Percentiles rank a stretch among this genome's conserved stretches.
These are phyloP conservation scores for Gossypium anomalum DNA, from an alignment of 345 rosid species.

Conservation along the genomic window DNA sequence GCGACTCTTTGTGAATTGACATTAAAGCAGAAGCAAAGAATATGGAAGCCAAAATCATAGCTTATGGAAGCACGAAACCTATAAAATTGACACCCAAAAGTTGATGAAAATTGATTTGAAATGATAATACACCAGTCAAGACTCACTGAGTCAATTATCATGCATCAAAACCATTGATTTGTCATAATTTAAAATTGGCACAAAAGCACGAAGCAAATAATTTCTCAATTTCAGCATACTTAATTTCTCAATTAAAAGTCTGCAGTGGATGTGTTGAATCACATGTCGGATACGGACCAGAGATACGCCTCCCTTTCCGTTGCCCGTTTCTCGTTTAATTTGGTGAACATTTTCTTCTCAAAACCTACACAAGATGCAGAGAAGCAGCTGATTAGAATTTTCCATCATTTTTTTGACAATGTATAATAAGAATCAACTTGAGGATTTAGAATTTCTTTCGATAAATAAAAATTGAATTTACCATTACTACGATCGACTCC, in stretches of 20 bases:
- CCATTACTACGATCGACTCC: slow-evolving; percentile 93
- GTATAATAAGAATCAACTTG: neutral
- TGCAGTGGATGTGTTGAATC: slow-evolving; percentile 6
- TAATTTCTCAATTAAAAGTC: neutral
- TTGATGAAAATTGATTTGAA: neutral
- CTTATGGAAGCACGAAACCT: neutral
- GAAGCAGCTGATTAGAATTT: neutral
- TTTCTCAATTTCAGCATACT: neutral
- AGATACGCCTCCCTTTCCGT: slow-evolving; percentile 87
- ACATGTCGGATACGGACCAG: slow-evolving; percentile 95
- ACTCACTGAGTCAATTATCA: neutral
- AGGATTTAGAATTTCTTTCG: neutral
- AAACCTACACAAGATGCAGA: slow-evolving; percentile 42
- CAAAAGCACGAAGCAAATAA: neutral
- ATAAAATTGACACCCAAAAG: neutral
- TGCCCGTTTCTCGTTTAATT: slow-evolving; percentile 68
- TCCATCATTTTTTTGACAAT: neutral
- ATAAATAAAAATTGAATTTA: slow-evolving; percentile 22
- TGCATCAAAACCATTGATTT: neutral
- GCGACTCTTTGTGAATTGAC: neutral
- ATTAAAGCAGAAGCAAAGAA: neutral
- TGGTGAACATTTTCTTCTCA: slow-evolving; percentile 66
- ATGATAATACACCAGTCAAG: neutral
- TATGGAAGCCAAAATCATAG: neutral
- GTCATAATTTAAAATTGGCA: neutral